Evolutionary conservation across 1,284 basidiomycete genomes (phyloP).

Genomic region (Malassezia caprae): DNA sequence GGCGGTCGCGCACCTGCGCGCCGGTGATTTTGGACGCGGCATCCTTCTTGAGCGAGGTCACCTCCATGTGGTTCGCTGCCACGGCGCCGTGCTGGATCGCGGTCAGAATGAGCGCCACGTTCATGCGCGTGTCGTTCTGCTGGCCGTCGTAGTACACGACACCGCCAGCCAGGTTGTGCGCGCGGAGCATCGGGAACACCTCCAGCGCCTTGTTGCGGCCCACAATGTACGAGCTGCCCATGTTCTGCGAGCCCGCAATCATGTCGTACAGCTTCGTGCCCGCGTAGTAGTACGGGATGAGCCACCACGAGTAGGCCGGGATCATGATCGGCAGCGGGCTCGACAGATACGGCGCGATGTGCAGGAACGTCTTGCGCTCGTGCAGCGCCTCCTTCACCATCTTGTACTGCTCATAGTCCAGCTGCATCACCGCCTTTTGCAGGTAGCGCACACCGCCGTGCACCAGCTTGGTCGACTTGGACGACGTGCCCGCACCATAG

Average conservation of each 20-base stretch:
- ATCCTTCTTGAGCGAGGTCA: slow-evolving; percentile 69
- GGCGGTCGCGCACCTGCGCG: slow-evolving; percentile 67
- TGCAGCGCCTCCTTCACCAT: slow-evolving; percentile 86
- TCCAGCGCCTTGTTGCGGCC: slow-evolving; percentile 76
- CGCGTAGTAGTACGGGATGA: slow-evolving; percentile 87
- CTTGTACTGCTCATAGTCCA: slow-evolving; percentile 79
- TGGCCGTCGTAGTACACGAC: slow-evolving; percentile 97
- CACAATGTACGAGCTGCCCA: slow-evolving; percentile 91
- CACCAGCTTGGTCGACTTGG: slow-evolving; percentile 93
- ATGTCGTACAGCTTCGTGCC: slow-evolving; percentile 96
- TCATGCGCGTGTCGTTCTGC: slow-evolving; percentile 98
- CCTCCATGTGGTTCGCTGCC: slow-evolving; percentile 81
- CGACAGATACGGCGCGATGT: slow-evolving; percentile 88
- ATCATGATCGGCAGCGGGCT: slow-evolving; percentile 89
- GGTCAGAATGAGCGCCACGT: slow-evolving; percentile 74
- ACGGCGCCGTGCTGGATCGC: slow-evolving; percentile 86
- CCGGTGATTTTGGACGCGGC: slow-evolving; percentile 59
- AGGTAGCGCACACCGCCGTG: slow-evolving; percentile 96
- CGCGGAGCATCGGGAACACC: slow-evolving; percentile 90
- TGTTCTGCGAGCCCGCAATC: slow-evolving; percentile 89
- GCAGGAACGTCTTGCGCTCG: slow-evolving; percentile 83
- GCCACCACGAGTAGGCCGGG: slow-evolving; percentile 82
- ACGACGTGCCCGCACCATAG: slow-evolving; percentile 79
- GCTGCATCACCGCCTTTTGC: slow-evolving; percentile 88
- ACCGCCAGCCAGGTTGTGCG: slow-evolving; percentile 81